Evolutionary conservation across 164 flowering plant genomes (phyloP).

Genomic region (Liriodendron chinense): DNA sequence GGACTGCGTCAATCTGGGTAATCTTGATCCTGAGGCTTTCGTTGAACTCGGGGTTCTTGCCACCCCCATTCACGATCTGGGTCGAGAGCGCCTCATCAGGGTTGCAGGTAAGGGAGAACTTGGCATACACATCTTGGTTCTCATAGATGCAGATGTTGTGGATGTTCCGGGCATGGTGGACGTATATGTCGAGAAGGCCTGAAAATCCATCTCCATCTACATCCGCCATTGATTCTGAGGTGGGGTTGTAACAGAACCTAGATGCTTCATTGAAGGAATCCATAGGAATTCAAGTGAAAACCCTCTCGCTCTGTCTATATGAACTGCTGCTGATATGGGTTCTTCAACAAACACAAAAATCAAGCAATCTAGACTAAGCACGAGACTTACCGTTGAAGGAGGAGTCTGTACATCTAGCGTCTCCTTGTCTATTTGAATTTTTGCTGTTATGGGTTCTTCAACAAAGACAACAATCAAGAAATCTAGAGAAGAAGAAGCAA

Average conservation of each 20-base stretch:
- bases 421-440: no score
- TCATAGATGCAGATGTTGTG: slow-evolving; percentile 95
- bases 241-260: slow-evolving; percentile 39
- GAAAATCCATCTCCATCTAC: slow-evolving; percentile 40
- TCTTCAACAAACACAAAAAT: background rate
- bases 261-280: slow-evolving; percentile 41
- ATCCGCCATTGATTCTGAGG: slow-evolving; percentile 25
- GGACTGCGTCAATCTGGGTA: slow-evolving; percentile 50
- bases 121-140: slow-evolving; percentile 95
- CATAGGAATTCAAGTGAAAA: slow-evolving; percentile 24
- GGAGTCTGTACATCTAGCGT: no score
- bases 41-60: slow-evolving; percentile 84
- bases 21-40: slow-evolving; percentile 52
- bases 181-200: slow-evolving; percentile 62
- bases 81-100: slow-evolving; percentile 73
- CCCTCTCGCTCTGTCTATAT: background rate
- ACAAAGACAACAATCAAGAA: no score
- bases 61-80: slow-evolving; percentile 64
- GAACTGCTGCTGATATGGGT: background rate
- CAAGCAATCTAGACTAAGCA: background rate
- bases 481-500: background rate
- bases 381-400: no score
- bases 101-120: slow-evolving; percentile 75
- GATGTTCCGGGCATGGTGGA: slow-evolving; percentile 86
- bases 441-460: no score